Base-by-base conservation (phyloP, 495 filamentous ascomycete species). In the Neurospora tetrasperma region DNA sequence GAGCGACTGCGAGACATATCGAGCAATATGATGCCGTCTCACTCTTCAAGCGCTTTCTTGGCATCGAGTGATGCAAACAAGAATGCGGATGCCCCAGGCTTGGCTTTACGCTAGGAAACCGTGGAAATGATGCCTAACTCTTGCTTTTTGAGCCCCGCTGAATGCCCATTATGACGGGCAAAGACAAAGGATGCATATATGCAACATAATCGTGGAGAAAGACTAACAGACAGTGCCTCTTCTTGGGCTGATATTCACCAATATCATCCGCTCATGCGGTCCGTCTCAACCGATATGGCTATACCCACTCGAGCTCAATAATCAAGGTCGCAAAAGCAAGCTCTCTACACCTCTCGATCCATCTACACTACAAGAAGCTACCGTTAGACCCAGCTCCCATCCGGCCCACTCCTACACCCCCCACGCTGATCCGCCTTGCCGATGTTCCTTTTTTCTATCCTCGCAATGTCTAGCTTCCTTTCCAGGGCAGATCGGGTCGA, bases 211-310 rank as follows among this genome's bases (percentile, higher is more conserved):
- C 72, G 69, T 68, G 74, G 62, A 70, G 62, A 39, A 69, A 31
- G 23, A 31, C 70, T 1, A 18, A 62, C 70, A 71, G 43, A 59
- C 31, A 39, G 70, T 31, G 40, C 38, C 71, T 70, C 66, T 40
- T 68, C 72, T 71, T 72, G 69, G 71, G 59, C 72, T 71, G 72
- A 42, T 62, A 74, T 72, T 75, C 73, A 75, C 79, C 72, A 35
- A 77, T 76, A 42, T 74, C 74, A 82, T 79, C 80, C 54, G 82
- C 82, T 80, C 77, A 73, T 70, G 79, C 83, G 83, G 83, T 82
- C 83, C 83, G 83, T 75, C 73, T 76, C 75, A 81, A 79, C 82
- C 83, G 83, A 79, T 77, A 73, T 82, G 80, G 80, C 81, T 80
- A 83, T 83, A 76, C 79, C 23, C 74, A 72, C 76, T 71, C 75